Conservation (phyloP, 129 eudicot genomes). For the Ambrosia artemisiifolia region DNA sequence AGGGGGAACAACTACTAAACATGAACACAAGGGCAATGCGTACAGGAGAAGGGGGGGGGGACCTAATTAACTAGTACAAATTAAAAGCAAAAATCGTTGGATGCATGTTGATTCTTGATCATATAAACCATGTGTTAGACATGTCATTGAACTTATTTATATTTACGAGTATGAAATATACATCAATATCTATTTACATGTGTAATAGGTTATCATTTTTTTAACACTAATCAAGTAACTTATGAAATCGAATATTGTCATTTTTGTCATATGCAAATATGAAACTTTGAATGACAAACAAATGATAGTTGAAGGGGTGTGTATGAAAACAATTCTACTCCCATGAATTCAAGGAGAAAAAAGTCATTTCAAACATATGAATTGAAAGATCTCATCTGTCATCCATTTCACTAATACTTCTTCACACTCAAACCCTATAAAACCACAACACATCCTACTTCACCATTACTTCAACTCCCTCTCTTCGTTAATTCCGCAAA, state of each 20-base stretch:
- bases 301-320: constrained; percentile 12
- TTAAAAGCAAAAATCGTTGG: no score
- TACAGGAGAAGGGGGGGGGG: no score
- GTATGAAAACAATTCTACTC: constrained; percentile 1
- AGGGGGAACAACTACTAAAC: no score
- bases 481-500: neutral
- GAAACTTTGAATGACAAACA: constrained; percentile 2
- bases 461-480: constrained; percentile 17
- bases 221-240: neutral
- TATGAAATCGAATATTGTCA: neutral
- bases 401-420: constrained; percentile 25
- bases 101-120: no score
- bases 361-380: constrained; percentile 6
- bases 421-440: constrained; percentile 27
- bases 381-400: constrained; percentile 27
- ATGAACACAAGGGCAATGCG: no score
- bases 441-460: constrained; percentile 4
- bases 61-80: no score
- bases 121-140: no score
- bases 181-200: no score
- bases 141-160: no score
- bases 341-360: constrained; percentile 13
- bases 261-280: neutral
- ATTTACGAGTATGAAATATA: no score
- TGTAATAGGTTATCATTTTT: neutral